Evolutionary conservation across 371 early-diverging fungal species (phyloP), one percentile per base, ranked within the genome.

Genomic region (Rhizopus arrhizus): DNA sequence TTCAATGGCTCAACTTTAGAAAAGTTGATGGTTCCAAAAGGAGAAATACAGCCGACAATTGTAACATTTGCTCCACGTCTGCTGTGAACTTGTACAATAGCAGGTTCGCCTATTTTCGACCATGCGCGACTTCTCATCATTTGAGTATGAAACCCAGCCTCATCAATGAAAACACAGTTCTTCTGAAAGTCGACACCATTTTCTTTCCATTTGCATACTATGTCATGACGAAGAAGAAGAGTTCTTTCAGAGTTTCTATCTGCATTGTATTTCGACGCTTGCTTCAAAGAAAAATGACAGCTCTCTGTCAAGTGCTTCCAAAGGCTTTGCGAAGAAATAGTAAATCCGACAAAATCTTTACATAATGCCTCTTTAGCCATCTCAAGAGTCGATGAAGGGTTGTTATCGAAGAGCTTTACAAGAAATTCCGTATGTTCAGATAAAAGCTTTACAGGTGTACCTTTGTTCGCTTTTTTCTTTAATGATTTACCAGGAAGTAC

Each of bases 401-500:
- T 53, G 12, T 22, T 46, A 53, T 60, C 53, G 36, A 60, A 53
- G n/a, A 13, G 36, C 28, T 53, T 53, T 15, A 60, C 29, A 28
- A 57, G 38, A 57, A 57, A 57, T 48, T 47, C 48, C 12, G 57
- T 42, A 50, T 55, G 56, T 33, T 55, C 41, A 48, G 61, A 33
- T 31, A 61, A 49, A 55, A 61, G 33, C 29, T 55, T 55, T 55
- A 35, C 53, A 33, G 15, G 42, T 55, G 55, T 55, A 32, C 48
- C 56, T 61, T 50, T 55, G 50, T 61, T 61, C 33, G 50, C 55
- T 50, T 61, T 61, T 61, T 52, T 61, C 43, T 59, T 53, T 40
- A 35, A 16, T 54, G 54, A 48, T 42, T 50, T 40, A 16, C 56
- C 54, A 32, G 50, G 50, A 35, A 61, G 56, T 32, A 49, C 28